These are phyloP conservation scores for Pythium volutum DNA, from an alignment of 352 stramenopile genomes.

Conservation along the genomic window DNA sequence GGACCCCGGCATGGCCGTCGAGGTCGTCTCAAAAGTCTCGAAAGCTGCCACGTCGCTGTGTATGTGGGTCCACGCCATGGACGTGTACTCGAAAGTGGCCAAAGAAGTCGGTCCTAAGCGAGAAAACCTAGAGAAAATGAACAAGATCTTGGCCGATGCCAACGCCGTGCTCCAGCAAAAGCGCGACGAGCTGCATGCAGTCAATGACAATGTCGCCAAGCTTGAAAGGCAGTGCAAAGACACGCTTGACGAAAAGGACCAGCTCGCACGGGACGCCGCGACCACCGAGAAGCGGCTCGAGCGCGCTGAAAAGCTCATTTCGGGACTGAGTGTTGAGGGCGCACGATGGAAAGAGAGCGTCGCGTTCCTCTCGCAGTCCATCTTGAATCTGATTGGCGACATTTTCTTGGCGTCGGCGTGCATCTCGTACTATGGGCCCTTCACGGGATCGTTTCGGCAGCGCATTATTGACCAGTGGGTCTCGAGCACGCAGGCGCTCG, in stretches of 20 bases:
- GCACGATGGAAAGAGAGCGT: slow-evolving; percentile 92
- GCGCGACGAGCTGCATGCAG: slow-evolving; percentile 80
- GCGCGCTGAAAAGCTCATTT: slow-evolving; percentile 91
- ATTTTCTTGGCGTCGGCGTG: slow-evolving; percentile 91
- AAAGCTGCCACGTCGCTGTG: slow-evolving; percentile 90
- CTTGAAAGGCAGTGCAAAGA: slow-evolving; percentile 90
- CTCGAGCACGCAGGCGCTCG: slow-evolving; percentile 46
- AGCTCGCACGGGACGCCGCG: slow-evolving; percentile 79
- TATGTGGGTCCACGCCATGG: slow-evolving; percentile 94
- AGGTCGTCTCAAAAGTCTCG: slow-evolving; percentile 92
- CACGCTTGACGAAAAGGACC: slow-evolving; percentile 90
- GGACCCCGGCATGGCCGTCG: slow-evolving; percentile 85
- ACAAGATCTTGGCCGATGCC: slow-evolving; percentile 85
- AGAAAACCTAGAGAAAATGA: slow-evolving; percentile 90
- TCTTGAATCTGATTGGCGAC: slow-evolving; percentile 87
- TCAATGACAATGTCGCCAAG: slow-evolving; percentile 89
- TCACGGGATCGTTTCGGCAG: slow-evolving; percentile 86
- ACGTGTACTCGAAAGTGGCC: slow-evolving; percentile 93
- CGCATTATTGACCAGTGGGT: slow-evolving; percentile 80
- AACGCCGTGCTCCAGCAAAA: slow-evolving; percentile 87
- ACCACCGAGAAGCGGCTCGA: slow-evolving; percentile 88
- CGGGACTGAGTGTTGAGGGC: slow-evolving; percentile 87
- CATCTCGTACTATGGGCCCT: slow-evolving; percentile 94
- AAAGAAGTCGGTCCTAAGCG: slow-evolving; percentile 94
- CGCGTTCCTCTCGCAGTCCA: slow-evolving; percentile 66